Evolutionary conservation across 176 grass and related monocot species (phyloP).

Genomic region (Rhynchospora pubera): DNA sequence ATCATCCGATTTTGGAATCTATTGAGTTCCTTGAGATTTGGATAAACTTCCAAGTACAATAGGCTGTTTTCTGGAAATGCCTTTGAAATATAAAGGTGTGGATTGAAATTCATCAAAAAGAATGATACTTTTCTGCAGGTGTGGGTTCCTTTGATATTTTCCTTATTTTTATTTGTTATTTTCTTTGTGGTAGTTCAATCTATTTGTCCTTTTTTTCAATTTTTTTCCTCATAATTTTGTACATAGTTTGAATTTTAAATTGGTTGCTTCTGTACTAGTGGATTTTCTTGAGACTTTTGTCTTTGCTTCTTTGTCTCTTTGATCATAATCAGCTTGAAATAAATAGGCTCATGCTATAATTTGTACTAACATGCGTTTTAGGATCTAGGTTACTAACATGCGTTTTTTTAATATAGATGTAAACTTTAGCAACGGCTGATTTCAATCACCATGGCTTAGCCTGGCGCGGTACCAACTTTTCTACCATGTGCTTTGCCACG

Average conservation of each 20-base stretch:
- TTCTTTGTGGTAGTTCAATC: background rate
- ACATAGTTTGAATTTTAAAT: constrained; percentile 22
- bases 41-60: too few species aligned
- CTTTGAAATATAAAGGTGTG: background rate
- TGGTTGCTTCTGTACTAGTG: background rate
- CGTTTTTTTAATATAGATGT: background rate
- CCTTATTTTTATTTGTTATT: background rate
- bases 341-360: background rate
- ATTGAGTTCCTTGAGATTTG: too few species aligned
- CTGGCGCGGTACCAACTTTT: background rate
- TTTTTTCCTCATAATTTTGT: constrained; percentile 2
- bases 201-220: background rate
- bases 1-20: background rate
- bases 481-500: background rate
- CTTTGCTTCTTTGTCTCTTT: background rate
- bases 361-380: background rate
- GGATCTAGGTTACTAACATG: constrained; percentile 14
- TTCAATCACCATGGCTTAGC: background rate
- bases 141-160: constrained; percentile 1
- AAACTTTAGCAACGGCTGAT: background rate
- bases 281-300: constrained; percentile 8
- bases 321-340: background rate
- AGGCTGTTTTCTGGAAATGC: background rate
- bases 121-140: background rate
- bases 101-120: background rate